A percentile compares a stretch with the other conserved stretches of the same genome.
These are phyloP conservation scores for Thermothielavioides terrestris DNA, from an alignment of 495 filamentous ascomycete species.

Conservation along the genomic window DNA sequence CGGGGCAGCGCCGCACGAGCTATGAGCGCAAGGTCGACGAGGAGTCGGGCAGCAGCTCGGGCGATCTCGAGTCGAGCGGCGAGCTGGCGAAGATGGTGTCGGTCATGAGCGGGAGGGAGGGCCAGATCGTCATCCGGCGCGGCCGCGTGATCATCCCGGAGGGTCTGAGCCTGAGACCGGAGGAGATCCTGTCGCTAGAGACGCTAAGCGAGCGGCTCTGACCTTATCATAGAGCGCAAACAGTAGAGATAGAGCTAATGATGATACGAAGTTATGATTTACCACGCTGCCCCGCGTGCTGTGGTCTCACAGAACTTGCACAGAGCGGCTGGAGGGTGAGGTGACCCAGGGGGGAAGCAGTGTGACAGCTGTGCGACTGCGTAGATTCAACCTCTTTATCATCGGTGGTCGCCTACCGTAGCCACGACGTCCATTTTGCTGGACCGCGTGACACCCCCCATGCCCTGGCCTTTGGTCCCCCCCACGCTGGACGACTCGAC, in stretches of 20 bases:
- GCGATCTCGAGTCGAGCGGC: background rate
- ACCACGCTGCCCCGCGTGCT: background rate
- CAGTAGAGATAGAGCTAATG: background rate
- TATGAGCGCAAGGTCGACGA: background rate
- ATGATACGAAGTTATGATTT: background rate
- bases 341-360: too few relatives aligned
- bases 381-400: too few relatives aligned
- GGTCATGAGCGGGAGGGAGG: background rate
- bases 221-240: background rate
- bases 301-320: too few relatives aligned
- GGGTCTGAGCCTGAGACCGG: conserved; percentile 11
- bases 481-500: too few relatives aligned
- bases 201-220: conserved; percentile 12
- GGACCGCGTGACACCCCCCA: too few relatives aligned
- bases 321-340: too few relatives aligned
- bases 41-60: background rate
- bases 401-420: too few relatives aligned
- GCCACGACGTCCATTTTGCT: too few relatives aligned
- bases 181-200: conserved; percentile 17
- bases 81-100: background rate
- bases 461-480: too few relatives aligned
- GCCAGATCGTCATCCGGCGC: conserved; percentile 11
- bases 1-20: background rate
- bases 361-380: too few relatives aligned
- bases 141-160: conserved; percentile 12